Base-by-base conservation (phyloP, 495 filamentous ascomycete genomes). In the Aspergillus indologenus region DNA sequence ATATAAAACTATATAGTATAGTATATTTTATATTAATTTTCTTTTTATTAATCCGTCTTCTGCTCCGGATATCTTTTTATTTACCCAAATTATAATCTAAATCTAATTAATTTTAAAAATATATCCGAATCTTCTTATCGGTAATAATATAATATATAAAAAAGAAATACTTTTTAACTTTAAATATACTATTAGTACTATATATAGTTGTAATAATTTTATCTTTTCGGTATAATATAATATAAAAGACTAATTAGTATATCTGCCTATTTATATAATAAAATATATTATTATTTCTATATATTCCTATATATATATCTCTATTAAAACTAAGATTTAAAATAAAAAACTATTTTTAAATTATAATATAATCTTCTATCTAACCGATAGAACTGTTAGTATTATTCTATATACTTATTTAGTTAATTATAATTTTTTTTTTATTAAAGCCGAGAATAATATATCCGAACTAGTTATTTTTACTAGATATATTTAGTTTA, bases 291-390 rank as follows among this genome's bases (percentile, higher is more conserved):
- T 21, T 26, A n/a, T 40, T 14, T 14, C 12, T 2, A 1, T 40
- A 40, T 40, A 40, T 11, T 40, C 12, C 2, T 9, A 9, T 9
- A 24, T 22, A 51, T 40, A 40, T 40, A 40, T 40, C 12, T 40
- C 34, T 40, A 40, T 40, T 40, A 40, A 40, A 40, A 14, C 12
- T 40, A 40, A 40, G 34, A 40, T 14, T 40, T 6, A 40, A 40
- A 9, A 40, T 40, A 40, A 40, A 29, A 9, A 29, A n/a, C n/a
- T 29, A 29, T 9, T 14, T 14, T 40, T 1, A 40, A 42, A 40
- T 42, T 53, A 53, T 17, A 53, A 53, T 53, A 34, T 53, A 40
- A 53, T 53, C 6, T 53, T 53, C 5, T 34, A 24, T 42, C 1
- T 53, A 53, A 19, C 22, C 15, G 19, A 31, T 42, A 18, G 18